Base-by-base conservation (phyloP, 2,329 filamentous ascomycete species). In the Rutstroemia sp. region DNA sequence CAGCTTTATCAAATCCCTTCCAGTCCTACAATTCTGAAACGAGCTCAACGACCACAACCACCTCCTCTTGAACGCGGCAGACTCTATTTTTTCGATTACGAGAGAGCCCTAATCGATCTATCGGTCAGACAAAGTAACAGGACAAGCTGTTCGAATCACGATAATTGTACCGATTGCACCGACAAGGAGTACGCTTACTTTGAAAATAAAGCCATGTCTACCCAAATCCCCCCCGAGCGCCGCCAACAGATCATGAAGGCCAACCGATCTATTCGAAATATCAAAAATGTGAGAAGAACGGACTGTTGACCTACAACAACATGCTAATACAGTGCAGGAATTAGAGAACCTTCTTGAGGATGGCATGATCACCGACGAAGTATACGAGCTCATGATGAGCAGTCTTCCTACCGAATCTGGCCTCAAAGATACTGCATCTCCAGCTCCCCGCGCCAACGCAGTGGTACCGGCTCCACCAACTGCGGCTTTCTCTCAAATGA, bases 341-440 rank as follows among this genome's bases (percentile, higher is more conserved):
- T 87, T 96, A 59, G 91, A 96, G 73, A 88, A 85, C 64, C 88
- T 97, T 59, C 82, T 89, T 64, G 92, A 96, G 71, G 83, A 87
- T 67, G 86, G 86, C 63, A 78, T 92, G 68, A 89, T 97, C 70
- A 83, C 80, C 61, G 84, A 88, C 58, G 75, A 83, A 56, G 83
- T 86, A 68, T 90, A 92, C 69, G 86, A 89, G 67, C 80, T 79
- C 51, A 89, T 96, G 70, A 78, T 86, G 68, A 75, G 77, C 61
- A 80, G 88, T 66, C 84, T 97, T 34, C 92, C 92, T 38, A 74
- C 79, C 62, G 88, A 91, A 69, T 81, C 81, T 16, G 75, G 82
- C 19, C 76, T 88, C 58, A 65, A 67, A 42, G 57, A 51, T 34
- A 48, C 63, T 46, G 48, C 61, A 49, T 41, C 51, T 10, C 34